These are phyloP conservation scores for Aspergillus carlsbadensis DNA, from an alignment of 495 filamentous ascomycete genomes.

Conservation along the genomic window DNA sequence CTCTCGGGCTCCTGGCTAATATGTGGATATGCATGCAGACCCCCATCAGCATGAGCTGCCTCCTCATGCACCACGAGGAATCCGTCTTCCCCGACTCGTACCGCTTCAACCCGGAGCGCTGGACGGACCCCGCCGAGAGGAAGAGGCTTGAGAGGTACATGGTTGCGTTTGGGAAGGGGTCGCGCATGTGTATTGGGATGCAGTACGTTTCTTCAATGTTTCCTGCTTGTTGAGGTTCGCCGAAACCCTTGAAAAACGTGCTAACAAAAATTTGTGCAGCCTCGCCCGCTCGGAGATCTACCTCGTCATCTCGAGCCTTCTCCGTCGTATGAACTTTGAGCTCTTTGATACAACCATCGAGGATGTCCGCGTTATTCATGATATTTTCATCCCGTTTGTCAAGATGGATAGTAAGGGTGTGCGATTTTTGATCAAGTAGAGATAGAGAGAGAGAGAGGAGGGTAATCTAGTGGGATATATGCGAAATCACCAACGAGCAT, in stretches of 20 bases:
- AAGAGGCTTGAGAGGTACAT: slow-evolving; percentile 44
- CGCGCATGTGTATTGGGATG: slow-evolving; percentile 50
- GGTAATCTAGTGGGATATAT: background rate
- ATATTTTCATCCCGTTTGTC: slow-evolving; percentile 23
- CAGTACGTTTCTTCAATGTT: slow-evolving; percentile 24
- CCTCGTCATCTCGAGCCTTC: slow-evolving; percentile 25
- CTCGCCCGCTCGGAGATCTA: slow-evolving; percentile 38
- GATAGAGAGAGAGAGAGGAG: background rate
- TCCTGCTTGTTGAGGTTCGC: no score
- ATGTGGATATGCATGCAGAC: slow-evolving; percentile 18
- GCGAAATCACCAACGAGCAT: no score
- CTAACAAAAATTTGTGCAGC: slow-evolving; percentile 11
- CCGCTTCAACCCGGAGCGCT: slow-evolving; percentile 45
- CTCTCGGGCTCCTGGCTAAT: background rate
- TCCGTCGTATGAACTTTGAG: slow-evolving; percentile 33
- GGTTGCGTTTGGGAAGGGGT: slow-evolving; percentile 48
- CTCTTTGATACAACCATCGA: slow-evolving; percentile 37
- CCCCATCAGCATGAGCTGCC: slow-evolving; percentile 41
- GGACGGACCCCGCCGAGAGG: slow-evolving; percentile 29
- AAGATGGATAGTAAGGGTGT: slow-evolving; percentile 16
- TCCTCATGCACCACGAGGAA: slow-evolving; percentile 40
- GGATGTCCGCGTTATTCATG: slow-evolving; percentile 25
- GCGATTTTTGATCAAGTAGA: slow-evolving; percentile 8
- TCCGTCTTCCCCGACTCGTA: slow-evolving; percentile 41
- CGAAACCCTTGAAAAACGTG: background rate